Base-by-base conservation (phyloP, 768 basidiomycete genomes). In the Hygrophorus pudorinus region DNA sequence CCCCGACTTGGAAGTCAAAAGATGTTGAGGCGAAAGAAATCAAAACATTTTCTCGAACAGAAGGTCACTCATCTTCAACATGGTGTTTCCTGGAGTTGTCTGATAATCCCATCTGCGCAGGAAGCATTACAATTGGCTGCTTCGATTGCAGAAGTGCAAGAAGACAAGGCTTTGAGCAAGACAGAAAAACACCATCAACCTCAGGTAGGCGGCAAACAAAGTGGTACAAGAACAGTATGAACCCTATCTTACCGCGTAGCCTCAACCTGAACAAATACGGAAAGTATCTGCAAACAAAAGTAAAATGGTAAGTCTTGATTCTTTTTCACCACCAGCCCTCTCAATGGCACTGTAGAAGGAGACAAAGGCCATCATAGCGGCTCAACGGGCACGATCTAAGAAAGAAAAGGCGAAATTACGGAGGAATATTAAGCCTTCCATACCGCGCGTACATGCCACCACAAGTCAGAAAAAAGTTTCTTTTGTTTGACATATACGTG, bases 121-220 rank as follows among this genome's bases (percentile, higher is more conserved):
- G 73, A 75, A 48, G 66, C 67, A 4, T 50, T 73, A 46, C 58
- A 57, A 41, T 56, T 78, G 10, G 76, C 75, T n/a, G 52, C 60
- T 47, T 65, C 65, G 30, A 73, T 78, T 54, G 68, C 60, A n/a
- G 55, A 54, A 28, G 53, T 49, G 12, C 68, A 74, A 48, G 75
- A 78, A 57, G 54, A 72, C 52, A 73, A 67, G 44, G 49, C 62
- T 5, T 55, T 58, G 41, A 59, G 50, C 6, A 74, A 65, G 53
- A 58, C 57, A 41, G 62, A 64, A 51, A 72, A 62, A 52, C 62
- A 59, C 50, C 67, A 62, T 38, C 61, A 59, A 49, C 45, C 58
- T 52, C 65, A 69, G 68, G 71, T 68, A 43, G 48, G 53, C 53
- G 9, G n/a, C 9, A n/a, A 17, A 35, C 9, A n/a, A n/a, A n/a